Evolutionary conservation across 495 filamentous ascomycete genomes (phyloP), one percentile per base, ranked within the genome.

Genomic region (Penicillium desertorum): DNA sequence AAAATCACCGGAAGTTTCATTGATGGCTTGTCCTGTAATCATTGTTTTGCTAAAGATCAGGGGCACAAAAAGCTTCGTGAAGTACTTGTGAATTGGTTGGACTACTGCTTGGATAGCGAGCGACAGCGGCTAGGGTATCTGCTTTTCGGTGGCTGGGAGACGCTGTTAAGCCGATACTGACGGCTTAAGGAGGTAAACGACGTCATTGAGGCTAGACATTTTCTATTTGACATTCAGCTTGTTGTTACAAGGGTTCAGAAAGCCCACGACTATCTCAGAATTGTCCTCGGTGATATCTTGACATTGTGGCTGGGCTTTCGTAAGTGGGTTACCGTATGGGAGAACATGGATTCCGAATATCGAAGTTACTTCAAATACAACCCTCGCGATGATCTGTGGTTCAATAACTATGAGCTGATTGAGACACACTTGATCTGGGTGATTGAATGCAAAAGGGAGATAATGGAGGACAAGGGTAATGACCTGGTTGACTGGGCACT

Each of bases 401-500:
- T 17, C 8, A 12, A 19, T 14, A 48, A 34, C 3, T 61, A 53
- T 44, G 54, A 54, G 29, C 36, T 27, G 27, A 19, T 57, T 34
- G 54, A 54, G 27, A 11, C 22, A 20, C 45, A 43, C 9, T 50
- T 36, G 14, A 22, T 43, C 19, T 61, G 59, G 59, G 16, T 61
- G 5, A 12, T 36, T 1, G 32, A 39, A 14, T 22, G 53, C 5
- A 4, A 51, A 17, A 20, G 9, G 19, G 55, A 58, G 53, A 37
- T 45, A 12, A 10, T 30, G 2, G 27, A 29, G 30, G 34, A 29
- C 17, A 54, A 51, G 12, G 25, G 34, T 36, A 54, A 62, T 17
- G 43, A 36, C 12, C 29, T 61, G 25, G 27, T 45, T 29, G 55
- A 61, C 25, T 58, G 54, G 59, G 60, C 20, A 12, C 41, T 53